phyloP scores from a whole-genome alignment of 257 asterid species.

The Penstemon eatonii region DNA sequence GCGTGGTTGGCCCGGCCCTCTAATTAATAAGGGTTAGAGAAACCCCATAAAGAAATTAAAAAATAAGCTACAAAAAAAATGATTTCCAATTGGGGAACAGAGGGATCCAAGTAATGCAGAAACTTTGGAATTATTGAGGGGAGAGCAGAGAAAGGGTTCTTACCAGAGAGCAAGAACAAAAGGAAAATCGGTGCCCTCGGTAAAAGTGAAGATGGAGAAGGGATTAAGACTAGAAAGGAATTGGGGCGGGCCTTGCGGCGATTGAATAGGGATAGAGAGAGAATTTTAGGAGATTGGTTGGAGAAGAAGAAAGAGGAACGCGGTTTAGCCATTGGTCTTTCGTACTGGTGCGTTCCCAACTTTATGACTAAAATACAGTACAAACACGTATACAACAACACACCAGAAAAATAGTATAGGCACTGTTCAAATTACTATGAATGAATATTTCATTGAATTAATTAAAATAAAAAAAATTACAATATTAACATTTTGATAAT shows the following conservation, averaged over 20 bases:
- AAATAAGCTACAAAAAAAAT: not conserved
- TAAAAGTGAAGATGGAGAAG: slow-evolving; percentile 22
- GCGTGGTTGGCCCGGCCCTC: slow-evolving; percentile 44
- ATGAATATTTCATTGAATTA: no score
- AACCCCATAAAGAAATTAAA: not conserved
- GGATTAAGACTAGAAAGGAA: slow-evolving; percentile 30
- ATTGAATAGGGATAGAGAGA: slow-evolving; percentile 30
- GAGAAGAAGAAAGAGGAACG: slow-evolving; percentile 41
- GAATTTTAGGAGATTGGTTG: slow-evolving; percentile 26
- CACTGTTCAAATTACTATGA: no score
- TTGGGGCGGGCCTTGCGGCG: slow-evolving; percentile 31
- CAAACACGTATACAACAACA: no score
- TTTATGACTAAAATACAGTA: no score
- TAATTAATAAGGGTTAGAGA: slow-evolving; percentile 16
- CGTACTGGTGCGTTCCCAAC: slow-evolving; percentile 26
- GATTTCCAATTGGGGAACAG: slow-evolving; percentile 21
- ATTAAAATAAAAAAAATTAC: no score
- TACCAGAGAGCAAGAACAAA: slow-evolving; percentile 51
- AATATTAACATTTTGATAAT: no score
- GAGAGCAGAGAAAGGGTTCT: slow-evolving; percentile 32
- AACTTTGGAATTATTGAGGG: slow-evolving; percentile 21
- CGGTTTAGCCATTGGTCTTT: slow-evolving; percentile 32
- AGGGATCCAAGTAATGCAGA: slow-evolving; percentile 22
- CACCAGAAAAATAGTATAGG: no score
- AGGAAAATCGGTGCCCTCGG: slow-evolving; percentile 36